Conservation (phyloP, 768 basidiomycete genomes). For the Phallus indusiatus region DNA sequence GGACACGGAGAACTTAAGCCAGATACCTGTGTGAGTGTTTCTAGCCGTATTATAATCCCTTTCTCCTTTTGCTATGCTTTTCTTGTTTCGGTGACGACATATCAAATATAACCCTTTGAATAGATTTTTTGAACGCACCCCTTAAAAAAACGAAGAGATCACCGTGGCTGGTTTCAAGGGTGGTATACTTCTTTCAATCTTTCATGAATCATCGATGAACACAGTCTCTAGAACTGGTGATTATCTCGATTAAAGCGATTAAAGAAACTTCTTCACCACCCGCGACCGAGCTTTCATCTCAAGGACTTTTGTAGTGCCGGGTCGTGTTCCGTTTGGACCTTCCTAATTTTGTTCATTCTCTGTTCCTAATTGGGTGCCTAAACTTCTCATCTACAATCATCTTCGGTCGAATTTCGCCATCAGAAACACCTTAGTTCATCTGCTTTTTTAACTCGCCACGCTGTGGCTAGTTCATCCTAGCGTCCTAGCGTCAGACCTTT, state of each 20-base stretch:
- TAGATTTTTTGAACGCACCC: too few species aligned
- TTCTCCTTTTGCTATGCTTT: too few species aligned
- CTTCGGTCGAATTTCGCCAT: neutral
- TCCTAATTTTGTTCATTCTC: neutral
- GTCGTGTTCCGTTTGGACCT: neutral
- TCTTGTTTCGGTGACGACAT: too few species aligned
- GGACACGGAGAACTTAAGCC: too few species aligned
- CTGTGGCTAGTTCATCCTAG: neutral
- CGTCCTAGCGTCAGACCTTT: too few species aligned
- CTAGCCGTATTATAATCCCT: too few species aligned
- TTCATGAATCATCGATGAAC: neutral
- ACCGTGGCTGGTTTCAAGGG: too few species aligned
- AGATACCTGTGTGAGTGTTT: too few species aligned
- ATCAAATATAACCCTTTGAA: too few species aligned
- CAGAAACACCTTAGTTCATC: neutral
- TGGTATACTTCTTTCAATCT: neutral
- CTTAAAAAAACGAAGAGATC: too few species aligned
- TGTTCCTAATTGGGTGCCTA: neutral
- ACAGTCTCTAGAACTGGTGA: neutral
- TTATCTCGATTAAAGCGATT: neutral
- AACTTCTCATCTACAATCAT: neutral
- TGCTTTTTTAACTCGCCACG: neutral
- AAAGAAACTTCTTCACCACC: neutral
- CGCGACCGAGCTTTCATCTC: neutral
- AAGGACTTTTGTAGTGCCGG: neutral